Base-by-base conservation (phyloP, 139 green algal genomes). In the Chlamydomonas applanata region DNA sequence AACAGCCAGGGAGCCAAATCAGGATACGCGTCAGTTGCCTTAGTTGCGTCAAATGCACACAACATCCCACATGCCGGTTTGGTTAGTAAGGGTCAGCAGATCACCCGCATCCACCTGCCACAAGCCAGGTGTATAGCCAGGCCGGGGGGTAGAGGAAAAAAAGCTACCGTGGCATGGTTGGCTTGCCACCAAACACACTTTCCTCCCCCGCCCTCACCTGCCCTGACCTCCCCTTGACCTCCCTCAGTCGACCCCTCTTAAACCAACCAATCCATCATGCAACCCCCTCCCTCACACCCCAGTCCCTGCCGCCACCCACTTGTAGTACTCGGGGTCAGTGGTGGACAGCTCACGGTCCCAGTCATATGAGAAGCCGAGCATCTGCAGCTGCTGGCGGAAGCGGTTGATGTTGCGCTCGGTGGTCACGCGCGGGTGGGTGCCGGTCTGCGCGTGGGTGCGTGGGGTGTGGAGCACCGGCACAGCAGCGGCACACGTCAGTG, bases 331-430 rank as follows among this genome's bases (percentile, higher is more conserved):
- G 3, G 93, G 85, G 64, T 97, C 93, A 2, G 91, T 97, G 20
- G 95, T 98, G 19, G 86, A 77, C 11, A 99, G 29, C 87, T 99
- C 96, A 0, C 96, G 74, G 44, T 92, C 75, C 93, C 93, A 98
- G 78, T 99, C 96, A 73, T 98, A 99, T 0, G 84, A 94, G 78
- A 99, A 98, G 20, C 96, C 93, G 19, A 99, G 83, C 40, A 79
- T 82, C 82, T 98, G 88, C 16, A 99, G 91, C 89, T 99, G 95
- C 76, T 92, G 61, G 17, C 92, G 64, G 72, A 99, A 99, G 57
- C 96, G 86, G 46, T 83, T 78, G 7, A 99, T 89, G 82, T 99
- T 99, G 20, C 76, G 82, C 54, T 85, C 78, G 0, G 96, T 99
- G 0, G 96, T 98, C 19, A 90, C 86, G 1, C 78, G 77, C 0